A percentile compares a stretch with the other conserved stretches of the same genome.
Evolutionary conservation across 805 yeast species (phyloP).

Genomic region (Yarrowia sp.): DNA sequence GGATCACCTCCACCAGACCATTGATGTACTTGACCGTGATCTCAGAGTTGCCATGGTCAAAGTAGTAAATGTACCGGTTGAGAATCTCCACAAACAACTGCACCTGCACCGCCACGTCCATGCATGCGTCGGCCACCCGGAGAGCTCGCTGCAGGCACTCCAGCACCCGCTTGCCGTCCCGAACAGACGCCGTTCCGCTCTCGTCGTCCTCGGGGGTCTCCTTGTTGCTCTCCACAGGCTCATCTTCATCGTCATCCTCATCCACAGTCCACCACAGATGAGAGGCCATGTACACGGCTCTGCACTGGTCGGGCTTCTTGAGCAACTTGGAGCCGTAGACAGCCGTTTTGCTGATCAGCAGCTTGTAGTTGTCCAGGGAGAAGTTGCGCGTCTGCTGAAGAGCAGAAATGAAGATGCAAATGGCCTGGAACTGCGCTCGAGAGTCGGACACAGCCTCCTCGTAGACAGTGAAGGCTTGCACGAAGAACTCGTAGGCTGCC

Average conservation of each 20-base stretch:
- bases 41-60: conserved; percentile 75
- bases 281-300: conserved; percentile 84
- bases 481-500: conserved; percentile 84
- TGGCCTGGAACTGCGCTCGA: conserved; percentile 60
- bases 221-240: conserved; percentile 51
- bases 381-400: conserved; percentile 61
- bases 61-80: conserved; percentile 83
- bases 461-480: conserved; percentile 83
- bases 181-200: conserved; percentile 13
- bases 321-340: conserved; percentile 85
- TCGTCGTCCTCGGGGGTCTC: conserved; percentile 34
- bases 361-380: conserved; percentile 74
- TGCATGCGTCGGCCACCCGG: conserved; percentile 91
- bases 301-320: conserved; percentile 93
- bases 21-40: conserved; percentile 79
- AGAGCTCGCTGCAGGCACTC: conserved; percentile 90
- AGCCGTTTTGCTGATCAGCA: conserved; percentile 82
- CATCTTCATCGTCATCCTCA: conserved; percentile 56
- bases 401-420: conserved; percentile 58
- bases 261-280: conserved; percentile 95
- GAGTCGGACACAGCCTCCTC: conserved; percentile 69
- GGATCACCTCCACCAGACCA: conserved; percentile 82
- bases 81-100: conserved; percentile 90
- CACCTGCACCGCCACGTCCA: conserved; percentile 75
- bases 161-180: conserved; percentile 70